These are phyloP conservation scores for Grigorovia yakushimaensis DNA, from an alignment of 805 yeast genomes.

Conservation along the genomic window DNA sequence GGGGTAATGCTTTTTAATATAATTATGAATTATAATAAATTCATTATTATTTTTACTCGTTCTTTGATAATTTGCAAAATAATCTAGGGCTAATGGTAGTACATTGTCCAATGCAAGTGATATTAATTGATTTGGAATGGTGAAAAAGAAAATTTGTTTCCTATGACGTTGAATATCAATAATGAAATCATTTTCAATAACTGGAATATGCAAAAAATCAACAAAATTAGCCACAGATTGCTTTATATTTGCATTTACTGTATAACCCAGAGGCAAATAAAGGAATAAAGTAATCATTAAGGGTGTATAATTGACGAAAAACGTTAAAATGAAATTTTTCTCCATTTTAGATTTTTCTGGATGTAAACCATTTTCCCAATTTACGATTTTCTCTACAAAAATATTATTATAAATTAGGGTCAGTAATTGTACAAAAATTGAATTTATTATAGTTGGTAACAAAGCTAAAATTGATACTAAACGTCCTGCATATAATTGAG, in stretches of 20 bases:
- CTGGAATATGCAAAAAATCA: constrained; percentile 4
- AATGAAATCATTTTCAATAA: constrained; percentile 34
- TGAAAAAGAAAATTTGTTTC: constrained; percentile 65
- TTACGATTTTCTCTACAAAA: constrained; percentile 42
- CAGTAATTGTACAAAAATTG: constrained; percentile 58
- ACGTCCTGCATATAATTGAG: constrained; percentile 85
- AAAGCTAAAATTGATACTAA: constrained; percentile 49
- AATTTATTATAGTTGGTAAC: constrained; percentile 63
- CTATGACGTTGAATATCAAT: constrained; percentile 57
- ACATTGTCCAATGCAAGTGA: constrained; percentile 48
- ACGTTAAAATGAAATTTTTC: constrained; percentile 66
- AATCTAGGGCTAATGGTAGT: constrained; percentile 40
- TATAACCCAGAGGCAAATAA: constrained; percentile 82
- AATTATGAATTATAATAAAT: constrained; percentile 6
- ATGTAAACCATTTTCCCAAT: constrained; percentile 49
- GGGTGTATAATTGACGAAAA: constrained; percentile 74
- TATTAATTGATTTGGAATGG: constrained; percentile 78
- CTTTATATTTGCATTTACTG: constrained; percentile 34
- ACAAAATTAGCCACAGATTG: background rate
- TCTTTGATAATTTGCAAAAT: constrained; percentile 1
- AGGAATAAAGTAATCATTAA: constrained; percentile 74
- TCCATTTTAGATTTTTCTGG: constrained; percentile 46
- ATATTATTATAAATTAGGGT: constrained; percentile 47
- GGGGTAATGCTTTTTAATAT: constrained; percentile 23
- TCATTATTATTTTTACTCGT: constrained; percentile 2